Conservation (phyloP, 1,284 basidiomycete genomes). For the Xanthoconium separans region DNA sequence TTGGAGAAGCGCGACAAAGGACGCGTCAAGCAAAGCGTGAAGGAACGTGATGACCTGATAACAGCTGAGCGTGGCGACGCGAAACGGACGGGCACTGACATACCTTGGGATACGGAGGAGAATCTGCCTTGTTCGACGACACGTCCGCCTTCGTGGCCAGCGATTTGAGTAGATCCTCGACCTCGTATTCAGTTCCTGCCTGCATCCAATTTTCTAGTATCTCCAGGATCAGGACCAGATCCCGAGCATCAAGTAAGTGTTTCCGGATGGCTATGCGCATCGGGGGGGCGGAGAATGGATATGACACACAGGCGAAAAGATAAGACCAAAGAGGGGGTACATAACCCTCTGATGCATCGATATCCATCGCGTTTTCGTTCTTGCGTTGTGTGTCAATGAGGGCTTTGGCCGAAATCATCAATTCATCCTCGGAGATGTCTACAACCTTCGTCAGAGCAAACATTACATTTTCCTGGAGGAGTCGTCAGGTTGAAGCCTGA, state of each 20-base stretch:
- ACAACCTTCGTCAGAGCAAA: conserved; percentile 51
- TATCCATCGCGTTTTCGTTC: conserved; percentile 51
- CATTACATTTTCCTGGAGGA: conserved; percentile 50
- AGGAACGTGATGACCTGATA: conserved; percentile 56
- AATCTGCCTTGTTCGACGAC: conserved; percentile 18
- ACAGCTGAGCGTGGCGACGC: conserved; percentile 3
- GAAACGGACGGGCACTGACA: background rate
- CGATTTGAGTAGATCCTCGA: conserved; percentile 39
- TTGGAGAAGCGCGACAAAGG: conserved; percentile 62
- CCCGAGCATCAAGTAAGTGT: conserved; percentile 52
- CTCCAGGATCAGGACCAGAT: conserved; percentile 49
- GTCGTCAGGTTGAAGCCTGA: conserved; percentile 1
- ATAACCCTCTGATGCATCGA: conserved; percentile 42
- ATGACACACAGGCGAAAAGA: conserved; percentile 50
- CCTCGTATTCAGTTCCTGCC: conserved; percentile 41
- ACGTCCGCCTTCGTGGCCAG: conserved; percentile 28
- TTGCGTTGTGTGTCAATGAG: conserved; percentile 38
- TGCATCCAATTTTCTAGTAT: conserved; percentile 57
- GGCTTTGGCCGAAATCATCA: conserved; percentile 49
- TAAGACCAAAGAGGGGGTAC: conserved; percentile 48
- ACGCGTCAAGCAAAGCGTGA: conserved; percentile 64
- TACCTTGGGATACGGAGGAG: conserved; percentile 56
- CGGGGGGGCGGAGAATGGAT: conserved; percentile 49
- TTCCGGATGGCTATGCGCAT: conserved; percentile 57
- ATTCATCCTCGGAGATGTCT: conserved; percentile 62